Evolutionary conservation across 108 stramenopile genomes (phyloP), one percentile per base, ranked within the genome.

Genomic region (Aurantiochytrium sp.): DNA sequence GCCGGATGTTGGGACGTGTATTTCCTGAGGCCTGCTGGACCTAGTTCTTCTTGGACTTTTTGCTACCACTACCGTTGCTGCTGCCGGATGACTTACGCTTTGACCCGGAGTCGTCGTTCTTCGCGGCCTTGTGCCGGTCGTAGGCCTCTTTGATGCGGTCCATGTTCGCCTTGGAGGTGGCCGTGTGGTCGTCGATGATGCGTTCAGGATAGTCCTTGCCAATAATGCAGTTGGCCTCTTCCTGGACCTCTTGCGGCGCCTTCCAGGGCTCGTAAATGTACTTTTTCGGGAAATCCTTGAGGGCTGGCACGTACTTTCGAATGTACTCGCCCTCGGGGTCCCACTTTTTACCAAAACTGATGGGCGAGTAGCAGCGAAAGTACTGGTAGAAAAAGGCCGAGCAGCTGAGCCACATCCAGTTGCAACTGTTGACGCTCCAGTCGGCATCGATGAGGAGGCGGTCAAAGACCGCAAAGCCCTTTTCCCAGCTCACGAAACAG

Each of bases 211-310:
- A 99, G 87, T 96, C 92, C 36, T 59, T 36, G 2, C 97, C 98
- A 45, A 99, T 89, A 42, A 90, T 88, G 39, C 96, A 92, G 0
- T 94, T 95, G 4, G 92, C 92, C 42, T 88, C 85, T 68, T 94
- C 89, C 68, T 94, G 96, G 10, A 96, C 89, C 31, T 68, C 86
- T 1, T 87, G 15, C 10, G 97, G 96, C 6, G 98, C 97, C 34
- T 92, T 95, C 98, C 98, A 99, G 0, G 98, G 98, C 88, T 97
- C 97, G 89, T 97, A 99, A 55, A 98, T 99, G 88, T 97, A 98
- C 89, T 97, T 96, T 4, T 89, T 88, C 12, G 97, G 97, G 32
- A 95, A 88, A 10, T 96, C 89, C 41, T 88, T 89, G 22, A 98
- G 93, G 48, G 89, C 92, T 1, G 97, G 97, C 10, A 97, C 85